Evolutionary conservation across 1,284 basidiomycete species (phyloP).

Genomic region (Lignosus rhinocerotis): DNA sequence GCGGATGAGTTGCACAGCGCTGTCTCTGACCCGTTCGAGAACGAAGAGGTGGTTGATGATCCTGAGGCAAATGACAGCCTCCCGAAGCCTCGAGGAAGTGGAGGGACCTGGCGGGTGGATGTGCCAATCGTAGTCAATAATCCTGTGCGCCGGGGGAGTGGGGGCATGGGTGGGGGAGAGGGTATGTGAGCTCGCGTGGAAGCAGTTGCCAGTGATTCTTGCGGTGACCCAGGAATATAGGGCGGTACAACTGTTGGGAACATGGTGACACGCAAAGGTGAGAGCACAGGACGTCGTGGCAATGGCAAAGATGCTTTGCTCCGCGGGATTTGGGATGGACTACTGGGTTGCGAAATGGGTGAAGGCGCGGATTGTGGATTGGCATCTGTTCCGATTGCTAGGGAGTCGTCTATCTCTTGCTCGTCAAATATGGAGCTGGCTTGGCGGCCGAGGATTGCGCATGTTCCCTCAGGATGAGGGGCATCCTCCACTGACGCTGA

Average conservation of each 20-base stretch:
- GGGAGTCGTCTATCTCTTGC: slow-evolving; percentile 10
- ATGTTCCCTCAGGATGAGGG: background rate
- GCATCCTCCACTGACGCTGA: background rate
- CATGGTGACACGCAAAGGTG: background rate
- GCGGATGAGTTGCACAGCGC: background rate
- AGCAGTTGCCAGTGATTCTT: too few species aligned
- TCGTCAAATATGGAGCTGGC: slow-evolving; percentile 17
- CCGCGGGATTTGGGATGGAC: too few species aligned
- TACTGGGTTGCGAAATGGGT: background rate
- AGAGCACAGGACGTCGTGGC: background rate
- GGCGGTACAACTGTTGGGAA: too few species aligned
- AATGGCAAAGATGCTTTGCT: background rate
- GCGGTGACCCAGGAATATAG: too few species aligned
- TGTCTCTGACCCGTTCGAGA: background rate
- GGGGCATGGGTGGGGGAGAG: background rate
- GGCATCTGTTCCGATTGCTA: background rate
- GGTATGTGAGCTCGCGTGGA: too few species aligned
- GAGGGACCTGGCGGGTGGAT: background rate
- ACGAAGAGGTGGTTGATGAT: background rate
- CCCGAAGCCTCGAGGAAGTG: background rate
- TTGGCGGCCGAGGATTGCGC: background rate
- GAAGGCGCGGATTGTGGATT: background rate
- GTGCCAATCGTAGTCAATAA: background rate
- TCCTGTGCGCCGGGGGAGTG: background rate
- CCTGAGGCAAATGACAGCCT: background rate